phyloP scores from a whole-genome alignment of 2,329 filamentous ascomycete genomes.

The Lachnellula hyalina region DNA sequence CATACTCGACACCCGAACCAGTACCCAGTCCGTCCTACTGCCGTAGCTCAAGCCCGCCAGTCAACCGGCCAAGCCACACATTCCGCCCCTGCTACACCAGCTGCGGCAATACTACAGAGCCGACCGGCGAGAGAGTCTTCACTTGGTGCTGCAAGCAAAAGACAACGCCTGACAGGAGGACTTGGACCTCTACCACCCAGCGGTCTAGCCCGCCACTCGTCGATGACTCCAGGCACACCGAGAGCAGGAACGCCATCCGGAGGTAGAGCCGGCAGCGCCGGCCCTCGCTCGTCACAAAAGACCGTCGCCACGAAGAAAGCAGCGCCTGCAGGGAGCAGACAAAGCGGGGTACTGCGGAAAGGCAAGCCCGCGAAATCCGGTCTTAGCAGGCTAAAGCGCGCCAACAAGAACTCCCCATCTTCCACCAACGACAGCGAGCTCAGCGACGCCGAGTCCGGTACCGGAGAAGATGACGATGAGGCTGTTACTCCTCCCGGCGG shows the following conservation, averaged over 20 bases:
- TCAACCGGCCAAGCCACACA: constrained; percentile 10
- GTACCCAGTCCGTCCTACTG: constrained; percentile 21
- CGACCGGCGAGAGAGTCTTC: constrained; percentile 53
- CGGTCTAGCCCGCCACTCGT: constrained; percentile 56
- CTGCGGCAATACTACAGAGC: constrained; percentile 54
- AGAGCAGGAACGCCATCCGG: constrained; percentile 39
- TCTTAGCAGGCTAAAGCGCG: constrained; percentile 54
- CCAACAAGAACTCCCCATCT: constrained; percentile 52
- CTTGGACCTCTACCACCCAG: constrained; percentile 46
- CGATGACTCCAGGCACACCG: constrained; percentile 57
- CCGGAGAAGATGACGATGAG: constrained; percentile 47
- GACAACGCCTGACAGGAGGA: constrained; percentile 39
- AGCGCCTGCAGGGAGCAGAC: constrained; percentile 29
- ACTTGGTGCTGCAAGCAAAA: constrained; percentile 53
- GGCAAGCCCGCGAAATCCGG: constrained; percentile 46
- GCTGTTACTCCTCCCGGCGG: constrained; percentile 33
- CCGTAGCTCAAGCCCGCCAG: constrained; percentile 20
- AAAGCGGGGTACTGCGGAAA: constrained; percentile 26
- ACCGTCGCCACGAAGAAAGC: constrained; percentile 32
- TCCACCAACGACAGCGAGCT: constrained; percentile 61
- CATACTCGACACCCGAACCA: constrained; percentile 28
- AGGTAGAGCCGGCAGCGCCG: constrained; percentile 52
- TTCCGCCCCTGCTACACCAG: constrained; percentile 53
- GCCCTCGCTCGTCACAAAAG: constrained; percentile 43
- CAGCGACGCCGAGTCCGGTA: constrained; percentile 55